Percentiles rank a stretch among this genome's conserved stretches.
Evolutionary conservation across 2,329 filamentous ascomycete genomes (phyloP).

Genomic region (Colletotrichum sp.): DNA sequence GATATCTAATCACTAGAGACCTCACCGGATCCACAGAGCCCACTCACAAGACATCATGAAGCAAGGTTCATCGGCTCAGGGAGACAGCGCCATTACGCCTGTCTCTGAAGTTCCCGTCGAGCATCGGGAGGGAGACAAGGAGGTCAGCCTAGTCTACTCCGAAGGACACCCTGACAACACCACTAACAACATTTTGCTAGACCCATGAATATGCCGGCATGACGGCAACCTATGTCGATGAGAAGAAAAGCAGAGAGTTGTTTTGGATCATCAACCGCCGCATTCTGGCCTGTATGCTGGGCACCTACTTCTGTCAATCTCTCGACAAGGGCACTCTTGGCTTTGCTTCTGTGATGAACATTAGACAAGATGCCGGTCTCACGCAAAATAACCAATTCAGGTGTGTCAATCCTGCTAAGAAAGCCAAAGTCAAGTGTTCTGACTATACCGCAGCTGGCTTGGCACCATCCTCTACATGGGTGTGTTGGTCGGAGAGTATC

Average conservation of each 20-base stretch:
- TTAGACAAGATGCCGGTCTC: slow-evolving; percentile 53
- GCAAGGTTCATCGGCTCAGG: background rate
- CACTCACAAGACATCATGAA: background rate
- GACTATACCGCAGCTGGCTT: slow-evolving; percentile 44
- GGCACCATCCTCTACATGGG: slow-evolving; percentile 64
- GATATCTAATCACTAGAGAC: background rate
- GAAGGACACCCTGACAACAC: no score
- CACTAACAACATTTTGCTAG: background rate
- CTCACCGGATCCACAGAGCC: background rate
- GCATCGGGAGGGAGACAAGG: background rate
- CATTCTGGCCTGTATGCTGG: slow-evolving; percentile 55
- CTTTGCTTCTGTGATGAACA: slow-evolving; percentile 60
- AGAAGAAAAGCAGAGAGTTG: slow-evolving; percentile 54
- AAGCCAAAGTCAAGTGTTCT: slow-evolving; percentile 44
- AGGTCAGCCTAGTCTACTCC: background rate
- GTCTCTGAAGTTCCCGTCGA: background rate
- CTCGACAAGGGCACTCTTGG: slow-evolving; percentile 32
- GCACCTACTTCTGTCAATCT: slow-evolving; percentile 50
- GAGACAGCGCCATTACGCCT: background rate
- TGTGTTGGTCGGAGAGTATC: slow-evolving; percentile 66
- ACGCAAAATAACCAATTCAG: slow-evolving; percentile 23
- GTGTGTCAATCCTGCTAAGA: background rate
- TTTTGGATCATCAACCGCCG: slow-evolving; percentile 53
- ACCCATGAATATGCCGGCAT: background rate
- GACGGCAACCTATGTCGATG: slow-evolving; percentile 45